Base-by-base conservation (phyloP, 345 rosid species). In the Litchi chinensis region DNA sequence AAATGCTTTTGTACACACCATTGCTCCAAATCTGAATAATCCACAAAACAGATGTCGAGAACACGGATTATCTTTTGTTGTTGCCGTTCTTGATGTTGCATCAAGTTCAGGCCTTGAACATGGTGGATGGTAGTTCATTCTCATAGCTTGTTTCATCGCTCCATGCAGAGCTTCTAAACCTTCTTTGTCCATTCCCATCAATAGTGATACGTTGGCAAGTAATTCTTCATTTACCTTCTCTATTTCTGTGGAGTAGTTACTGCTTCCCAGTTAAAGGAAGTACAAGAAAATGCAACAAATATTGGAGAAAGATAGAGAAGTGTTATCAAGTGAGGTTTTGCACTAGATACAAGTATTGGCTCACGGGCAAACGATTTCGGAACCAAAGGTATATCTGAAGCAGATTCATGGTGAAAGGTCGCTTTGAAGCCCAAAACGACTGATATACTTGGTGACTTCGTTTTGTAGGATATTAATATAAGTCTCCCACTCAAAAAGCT, bases 91-190 rank as follows among this genome's bases (percentile, higher is more conserved):
- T 41, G 37, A 32, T 32, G 37, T 32, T 32, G 37, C 37, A 7
- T 70, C 72, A 60, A 65, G 80, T 43, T 83, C 78, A 16, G 80
- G 79, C 52, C 65, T 57, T n/a, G 82, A 75, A 43, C 86, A 79
- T 54, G 80, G 24, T 5, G 86, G 83, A 69, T 86, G 81, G 67
- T 83, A 81, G 15, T 81, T 81, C 82, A 81, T 75, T 72, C 83
- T 68, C 32, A 78, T 79, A 3, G 46, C 81, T 63, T 70, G 83
- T 68, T 66, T 74, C 56, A 85, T 52, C 81, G 80, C 70, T 3
- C 73, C 68, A 16, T 70, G 77, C 64, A 73, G 18, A 44, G 24
- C n/a, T 60, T 52, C 54, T 16, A 81, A 65, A 10, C 64, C 75
- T 32, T 78, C 74, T 18, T 43, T 72, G 2, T 85, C 82, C 65